Conservation (phyloP, 306 rosid genomes). For the Sicyos edulis region DNA sequence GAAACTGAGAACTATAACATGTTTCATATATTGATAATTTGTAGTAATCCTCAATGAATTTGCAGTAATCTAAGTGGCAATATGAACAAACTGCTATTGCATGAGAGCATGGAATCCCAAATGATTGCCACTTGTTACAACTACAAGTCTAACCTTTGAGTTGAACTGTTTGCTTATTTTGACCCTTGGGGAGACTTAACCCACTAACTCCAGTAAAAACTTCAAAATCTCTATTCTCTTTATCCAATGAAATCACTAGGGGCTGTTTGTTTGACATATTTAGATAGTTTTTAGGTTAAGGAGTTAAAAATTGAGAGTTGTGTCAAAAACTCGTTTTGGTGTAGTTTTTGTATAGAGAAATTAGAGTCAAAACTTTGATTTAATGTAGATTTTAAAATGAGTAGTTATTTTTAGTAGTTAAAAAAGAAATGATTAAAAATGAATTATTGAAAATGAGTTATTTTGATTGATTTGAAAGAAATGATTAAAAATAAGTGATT, state of each 20-base stretch:
- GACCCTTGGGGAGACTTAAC: neutral
- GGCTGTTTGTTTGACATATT: no score
- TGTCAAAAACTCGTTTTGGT: no score
- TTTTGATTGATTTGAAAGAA: no score
- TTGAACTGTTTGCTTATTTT: neutral
- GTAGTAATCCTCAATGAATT: neutral
- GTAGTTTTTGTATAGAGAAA: no score
- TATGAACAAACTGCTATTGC: neutral
- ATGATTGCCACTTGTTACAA: constrained; percentile 7
- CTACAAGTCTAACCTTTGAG: neutral
- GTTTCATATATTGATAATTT: neutral
- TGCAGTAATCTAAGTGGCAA: neutral
- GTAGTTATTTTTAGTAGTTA: no score
- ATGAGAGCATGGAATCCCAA: neutral
- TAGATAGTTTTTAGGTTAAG: no score
- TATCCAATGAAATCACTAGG: neutral
- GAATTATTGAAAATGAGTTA: no score
- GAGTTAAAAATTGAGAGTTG: no score
- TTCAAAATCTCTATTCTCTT: neutral
- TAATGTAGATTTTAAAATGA: no score
- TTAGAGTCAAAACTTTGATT: no score
- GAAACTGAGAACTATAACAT: neutral
- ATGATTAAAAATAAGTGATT: no score
- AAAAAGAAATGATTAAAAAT: no score
- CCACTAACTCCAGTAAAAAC: neutral